Conservation (phyloP, 2,329 filamentous ascomycete genomes). For the Aspergillus fischeri region DNA sequence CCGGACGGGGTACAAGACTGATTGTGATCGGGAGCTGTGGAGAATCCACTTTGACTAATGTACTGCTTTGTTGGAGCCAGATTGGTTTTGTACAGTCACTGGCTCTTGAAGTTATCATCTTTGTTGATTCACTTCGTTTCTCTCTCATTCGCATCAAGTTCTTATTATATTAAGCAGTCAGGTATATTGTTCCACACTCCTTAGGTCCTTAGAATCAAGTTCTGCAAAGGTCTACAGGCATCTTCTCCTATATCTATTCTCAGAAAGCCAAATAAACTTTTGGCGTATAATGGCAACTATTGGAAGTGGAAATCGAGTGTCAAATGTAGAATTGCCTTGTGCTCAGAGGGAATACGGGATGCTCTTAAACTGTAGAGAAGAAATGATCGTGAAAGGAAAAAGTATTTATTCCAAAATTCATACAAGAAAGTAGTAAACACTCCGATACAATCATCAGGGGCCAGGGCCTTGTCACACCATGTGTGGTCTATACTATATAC, state of each 20-base stretch:
- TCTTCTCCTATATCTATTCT: too few species aligned
- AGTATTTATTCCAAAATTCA: neutral
- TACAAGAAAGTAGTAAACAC: neutral
- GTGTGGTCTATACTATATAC: neutral
- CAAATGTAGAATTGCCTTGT: neutral
- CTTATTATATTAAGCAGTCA: neutral
- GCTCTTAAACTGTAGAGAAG: neutral
- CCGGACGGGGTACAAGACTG: slow-evolving; percentile 22
- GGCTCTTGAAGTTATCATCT: too few species aligned
- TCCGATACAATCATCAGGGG: neutral
- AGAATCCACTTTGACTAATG: slow-evolving; percentile 23
- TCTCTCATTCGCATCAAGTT: neutral
- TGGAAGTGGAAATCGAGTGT: neutral
- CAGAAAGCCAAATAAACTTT: too few species aligned
- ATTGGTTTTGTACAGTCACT: too few species aligned
- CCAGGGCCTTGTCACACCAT: neutral
- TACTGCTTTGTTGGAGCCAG: neutral
- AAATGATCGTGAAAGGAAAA: too few species aligned
- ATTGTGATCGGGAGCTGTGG: slow-evolving; percentile 25
- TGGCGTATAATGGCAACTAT: neutral
- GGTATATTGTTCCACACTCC: neutral
- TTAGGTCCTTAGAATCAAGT: neutral
- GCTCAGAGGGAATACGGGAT: neutral
- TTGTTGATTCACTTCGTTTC: too few species aligned
- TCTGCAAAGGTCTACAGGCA: too few species aligned